Conservation (phyloP, 768 basidiomycete species). For the Suillus lakei region DNA sequence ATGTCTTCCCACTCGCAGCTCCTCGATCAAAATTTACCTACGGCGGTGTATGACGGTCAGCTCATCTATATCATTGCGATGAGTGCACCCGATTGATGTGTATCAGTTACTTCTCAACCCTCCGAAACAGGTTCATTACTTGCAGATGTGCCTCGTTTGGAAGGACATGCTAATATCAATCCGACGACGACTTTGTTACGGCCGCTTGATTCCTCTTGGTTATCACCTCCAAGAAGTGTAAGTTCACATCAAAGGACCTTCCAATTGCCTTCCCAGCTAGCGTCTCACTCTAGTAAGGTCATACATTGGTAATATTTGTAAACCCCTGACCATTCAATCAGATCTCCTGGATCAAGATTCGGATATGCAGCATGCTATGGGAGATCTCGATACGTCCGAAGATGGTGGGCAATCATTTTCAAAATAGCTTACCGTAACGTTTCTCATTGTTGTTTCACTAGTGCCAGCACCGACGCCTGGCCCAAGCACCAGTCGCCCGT, state of each 20-base stretch:
- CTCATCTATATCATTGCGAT: neutral
- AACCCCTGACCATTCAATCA: slow-evolving; percentile 29
- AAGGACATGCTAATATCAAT: slow-evolving; percentile 28
- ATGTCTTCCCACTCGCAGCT: slow-evolving; percentile 41
- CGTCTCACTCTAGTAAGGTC: slow-evolving; percentile 60
- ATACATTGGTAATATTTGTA: neutral
- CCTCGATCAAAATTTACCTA: slow-evolving; percentile 39
- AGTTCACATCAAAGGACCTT: slow-evolving; percentile 59
- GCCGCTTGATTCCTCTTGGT: slow-evolving; percentile 43
- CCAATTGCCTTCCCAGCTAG: slow-evolving; percentile 55
- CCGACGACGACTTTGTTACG: slow-evolving; percentile 36
- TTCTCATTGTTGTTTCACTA: neutral
- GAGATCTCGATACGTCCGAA: slow-evolving; percentile 58
- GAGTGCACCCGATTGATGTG: neutral
- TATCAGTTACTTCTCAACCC: slow-evolving; percentile 8
- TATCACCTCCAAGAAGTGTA: slow-evolving; percentile 52
- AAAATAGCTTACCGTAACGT: neutral
- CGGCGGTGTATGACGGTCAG: slow-evolving; percentile 43
- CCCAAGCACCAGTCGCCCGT: slow-evolving; percentile 12
- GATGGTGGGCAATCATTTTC: slow-evolving; percentile 33
- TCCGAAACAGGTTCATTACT: slow-evolving; percentile 18
- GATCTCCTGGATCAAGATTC: slow-evolving; percentile 74
- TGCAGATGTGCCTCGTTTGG: slow-evolving; percentile 21
- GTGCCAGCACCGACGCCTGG: slow-evolving; percentile 20
- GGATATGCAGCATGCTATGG: slow-evolving; percentile 71